A percentile compares a stretch with the other conserved stretches of the same genome.
Conservation (phyloP, 169 alveolate genomes). For the Plasmodium berghei region DNA sequence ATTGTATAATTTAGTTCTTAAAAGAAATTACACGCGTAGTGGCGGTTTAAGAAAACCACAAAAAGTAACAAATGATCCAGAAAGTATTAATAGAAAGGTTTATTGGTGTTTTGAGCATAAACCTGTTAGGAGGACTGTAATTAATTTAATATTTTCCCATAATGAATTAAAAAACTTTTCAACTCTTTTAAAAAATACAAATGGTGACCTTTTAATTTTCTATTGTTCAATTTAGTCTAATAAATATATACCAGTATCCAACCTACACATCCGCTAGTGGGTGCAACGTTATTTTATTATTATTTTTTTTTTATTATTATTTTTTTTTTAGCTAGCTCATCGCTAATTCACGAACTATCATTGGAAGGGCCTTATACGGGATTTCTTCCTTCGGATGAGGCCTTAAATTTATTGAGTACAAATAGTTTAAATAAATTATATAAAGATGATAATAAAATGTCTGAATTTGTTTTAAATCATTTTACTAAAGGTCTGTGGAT, state of each 20-base stretch:
- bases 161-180: conserved; percentile 67
- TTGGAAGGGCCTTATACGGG: conserved; percentile 88
- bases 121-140: conserved; percentile 80
- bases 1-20: conserved; percentile 18
- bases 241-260: conserved; percentile 16
- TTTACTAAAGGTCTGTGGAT: conserved; percentile 82
- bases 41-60: conserved; percentile 77
- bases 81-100: conserved; percentile 82
- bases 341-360: conserved; percentile 83
- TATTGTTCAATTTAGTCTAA: background rate
- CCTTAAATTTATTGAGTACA: conserved; percentile 68
- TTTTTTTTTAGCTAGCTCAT: conserved; percentile 76
- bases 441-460: conserved; percentile 60
- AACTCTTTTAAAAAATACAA: conserved; percentile 46
- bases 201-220: conserved; percentile 8
- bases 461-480: conserved; percentile 82
- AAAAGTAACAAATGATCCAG: conserved; percentile 83
- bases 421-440: conserved; percentile 63
- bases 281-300: background rate
- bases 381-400: conserved; percentile 82
- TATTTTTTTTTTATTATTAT: background rate
- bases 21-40: conserved; percentile 68
- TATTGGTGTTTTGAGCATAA: conserved; percentile 87
- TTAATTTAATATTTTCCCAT: conserved; percentile 76
- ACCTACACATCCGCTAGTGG: conserved; percentile 14